A percentile compares a stretch with the other conserved stretches of the same genome.
These are phyloP conservation scores for Hanseniaspora lachancei DNA, from an alignment of 805 yeast genomes.

Conservation along the genomic window DNA sequence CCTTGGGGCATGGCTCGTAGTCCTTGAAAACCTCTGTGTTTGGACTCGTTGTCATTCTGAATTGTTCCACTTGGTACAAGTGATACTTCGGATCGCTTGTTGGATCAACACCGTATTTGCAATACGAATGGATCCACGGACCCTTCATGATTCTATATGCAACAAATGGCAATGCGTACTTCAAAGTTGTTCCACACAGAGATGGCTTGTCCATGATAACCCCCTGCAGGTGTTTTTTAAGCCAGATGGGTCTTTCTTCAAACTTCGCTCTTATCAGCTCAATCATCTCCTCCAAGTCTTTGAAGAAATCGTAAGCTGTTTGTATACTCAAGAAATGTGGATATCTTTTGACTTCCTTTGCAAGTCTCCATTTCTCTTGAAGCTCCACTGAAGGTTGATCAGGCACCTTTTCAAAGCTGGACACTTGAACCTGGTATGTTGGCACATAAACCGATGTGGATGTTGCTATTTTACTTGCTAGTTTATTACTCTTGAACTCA, in stretches of 20 bases:
- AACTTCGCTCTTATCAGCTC: conserved; percentile 35
- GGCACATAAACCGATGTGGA: conserved; percentile 26
- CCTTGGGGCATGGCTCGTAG: conserved; percentile 20
- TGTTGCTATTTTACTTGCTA: conserved; percentile 16
- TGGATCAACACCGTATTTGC: conserved; percentile 71
- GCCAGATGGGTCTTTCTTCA: conserved; percentile 68
- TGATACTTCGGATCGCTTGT: conserved; percentile 40
- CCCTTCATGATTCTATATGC: conserved; percentile 76
- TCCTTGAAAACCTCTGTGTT: conserved; percentile 19
- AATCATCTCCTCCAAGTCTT: conserved; percentile 23
- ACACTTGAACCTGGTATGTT: conserved; percentile 36
- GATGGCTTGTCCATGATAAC: conserved; percentile 31
- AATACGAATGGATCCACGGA: conserved; percentile 86
- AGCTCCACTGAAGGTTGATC: conserved; percentile 38
- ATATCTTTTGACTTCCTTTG: conserved; percentile 23
- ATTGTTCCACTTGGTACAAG: conserved; percentile 72
- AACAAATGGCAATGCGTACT: conserved; percentile 72
- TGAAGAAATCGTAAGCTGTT: conserved; percentile 23
- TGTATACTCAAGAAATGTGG: conserved; percentile 25
- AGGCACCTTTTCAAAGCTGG: conserved; percentile 40
- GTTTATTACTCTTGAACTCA: conserved; percentile 57
- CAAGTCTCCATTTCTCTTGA: conserved; percentile 32
- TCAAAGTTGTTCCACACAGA: conserved; percentile 27
- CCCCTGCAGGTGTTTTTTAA: conserved; percentile 54
- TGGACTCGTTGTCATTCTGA: conserved; percentile 31